A percentile compares a stretch with the other conserved stretches of the same genome.
Conservation (phyloP, 768 basidiomycete genomes). For the Amanita molliuscula region DNA sequence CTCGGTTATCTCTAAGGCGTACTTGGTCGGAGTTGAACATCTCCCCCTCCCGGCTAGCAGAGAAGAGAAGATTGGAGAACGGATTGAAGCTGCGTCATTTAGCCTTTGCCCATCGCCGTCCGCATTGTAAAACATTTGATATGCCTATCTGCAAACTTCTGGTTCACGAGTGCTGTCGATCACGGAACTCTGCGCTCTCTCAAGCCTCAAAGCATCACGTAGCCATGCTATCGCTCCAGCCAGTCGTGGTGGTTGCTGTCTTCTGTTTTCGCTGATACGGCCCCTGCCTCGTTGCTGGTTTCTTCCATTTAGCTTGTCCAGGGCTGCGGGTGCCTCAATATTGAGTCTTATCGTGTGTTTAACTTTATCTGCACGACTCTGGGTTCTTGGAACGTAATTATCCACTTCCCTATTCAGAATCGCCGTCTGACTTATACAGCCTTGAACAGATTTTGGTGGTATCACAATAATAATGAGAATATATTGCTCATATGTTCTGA, state of each 20-base stretch:
- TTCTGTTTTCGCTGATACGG: no score
- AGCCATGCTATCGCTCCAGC: not conserved
- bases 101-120: no score
- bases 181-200: constrained; percentile 10
- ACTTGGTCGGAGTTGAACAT: not conserved
- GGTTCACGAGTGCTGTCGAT: not conserved
- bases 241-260: no score
- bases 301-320: not conserved
- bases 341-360: not conserved
- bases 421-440: no score
- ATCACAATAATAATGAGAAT: not conserved
- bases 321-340: not conserved
- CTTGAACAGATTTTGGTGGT: not conserved
- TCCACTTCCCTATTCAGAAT: not conserved
- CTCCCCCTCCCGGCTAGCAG: not conserved
- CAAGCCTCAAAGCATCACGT: not conserved
- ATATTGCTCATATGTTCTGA: not conserved
- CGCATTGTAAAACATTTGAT: no score
- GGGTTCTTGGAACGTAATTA: not conserved
- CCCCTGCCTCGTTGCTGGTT: not conserved
- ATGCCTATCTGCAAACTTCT: no score
- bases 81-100: no score
- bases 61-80: not conserved
- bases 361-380: not conserved
- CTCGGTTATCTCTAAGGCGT: not conserved